Percentiles rank a stretch among this genome's conserved stretches.
Conservation (phyloP, 176 grass and related monocot genomes). For the Oryza glumipatula region DNA sequence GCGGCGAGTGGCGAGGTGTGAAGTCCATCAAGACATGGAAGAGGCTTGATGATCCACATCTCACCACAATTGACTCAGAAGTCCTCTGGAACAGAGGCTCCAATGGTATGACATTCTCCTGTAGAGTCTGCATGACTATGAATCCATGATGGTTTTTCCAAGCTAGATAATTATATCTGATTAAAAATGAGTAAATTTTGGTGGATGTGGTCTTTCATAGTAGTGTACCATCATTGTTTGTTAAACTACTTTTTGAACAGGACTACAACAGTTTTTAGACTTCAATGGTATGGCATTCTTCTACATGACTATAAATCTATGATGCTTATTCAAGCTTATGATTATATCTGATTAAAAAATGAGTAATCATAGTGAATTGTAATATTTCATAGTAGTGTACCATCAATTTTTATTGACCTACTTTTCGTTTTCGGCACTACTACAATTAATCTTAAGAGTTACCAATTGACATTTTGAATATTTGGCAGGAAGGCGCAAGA, state of each 20-base stretch:
- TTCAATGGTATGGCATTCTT: slow-evolving; percentile 58
- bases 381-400: neutral
- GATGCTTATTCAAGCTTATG: neutral
- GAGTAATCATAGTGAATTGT: neutral
- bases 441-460: too few relatives aligned
- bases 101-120: slow-evolving; percentile 54
- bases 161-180: neutral
- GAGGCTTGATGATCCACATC: slow-evolving; percentile 77
- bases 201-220: neutral
- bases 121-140: neutral
- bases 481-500: slow-evolving; percentile 57
- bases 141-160: slow-evolving; percentile 7
- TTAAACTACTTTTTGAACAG: slow-evolving; percentile 2
- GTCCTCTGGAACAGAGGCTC: slow-evolving; percentile 82
- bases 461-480: slow-evolving; percentile 11
- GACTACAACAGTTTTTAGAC: slow-evolving; percentile 6
- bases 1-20: slow-evolving; percentile 70
- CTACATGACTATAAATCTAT: neutral
- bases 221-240: neutral
- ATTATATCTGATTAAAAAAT: neutral
- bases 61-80: slow-evolving; percentile 80
- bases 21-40: slow-evolving; percentile 99
- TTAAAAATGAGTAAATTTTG: neutral
- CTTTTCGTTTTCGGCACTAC: too few relatives aligned
- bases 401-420: slow-evolving; percentile 1